Evolutionary conservation across 805 yeast species (phyloP).

Genomic region (Teunomyces cretensis): DNA sequence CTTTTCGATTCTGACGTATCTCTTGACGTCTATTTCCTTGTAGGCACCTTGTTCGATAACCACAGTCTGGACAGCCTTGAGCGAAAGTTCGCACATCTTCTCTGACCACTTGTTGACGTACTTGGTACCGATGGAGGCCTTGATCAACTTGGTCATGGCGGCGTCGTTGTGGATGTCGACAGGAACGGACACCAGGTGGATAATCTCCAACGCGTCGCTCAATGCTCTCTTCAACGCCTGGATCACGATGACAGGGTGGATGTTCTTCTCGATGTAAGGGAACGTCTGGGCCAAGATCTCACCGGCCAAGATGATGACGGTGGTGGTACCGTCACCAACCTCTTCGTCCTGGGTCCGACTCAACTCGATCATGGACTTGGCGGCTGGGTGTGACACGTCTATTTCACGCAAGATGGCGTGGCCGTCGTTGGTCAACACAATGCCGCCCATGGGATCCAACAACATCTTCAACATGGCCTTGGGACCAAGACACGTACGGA

Average conservation of each 20-base stretch:
- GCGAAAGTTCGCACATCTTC: slow-evolving; percentile 85
- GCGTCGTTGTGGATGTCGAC: slow-evolving; percentile 81
- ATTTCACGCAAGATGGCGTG: slow-evolving; percentile 97
- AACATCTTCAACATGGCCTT: slow-evolving; percentile 98
- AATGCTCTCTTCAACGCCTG: slow-evolving; percentile 91
- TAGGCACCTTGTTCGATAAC: slow-evolving; percentile 57
- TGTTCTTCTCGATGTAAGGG: slow-evolving; percentile 90
- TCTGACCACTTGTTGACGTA: slow-evolving; percentile 89
- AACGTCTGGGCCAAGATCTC: slow-evolving; percentile 94
- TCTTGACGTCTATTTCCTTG: slow-evolving; percentile 87
- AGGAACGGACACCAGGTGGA: slow-evolving; percentile 77
- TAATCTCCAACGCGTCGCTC: slow-evolving; percentile 84
- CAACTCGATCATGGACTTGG: slow-evolving; percentile 96
- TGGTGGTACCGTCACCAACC: slow-evolving; percentile 98
- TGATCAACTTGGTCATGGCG: slow-evolving; percentile 82
- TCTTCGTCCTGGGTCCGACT: slow-evolving; percentile 98
- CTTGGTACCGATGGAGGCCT: slow-evolving; percentile 94
- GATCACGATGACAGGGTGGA: slow-evolving; percentile 95
- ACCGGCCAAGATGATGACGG: slow-evolving; percentile 95
- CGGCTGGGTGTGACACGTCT: slow-evolving; percentile 98
- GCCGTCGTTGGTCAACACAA: slow-evolving; percentile 96
- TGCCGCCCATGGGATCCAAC: slow-evolving; percentile 95
- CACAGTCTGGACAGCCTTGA: slow-evolving; percentile 86
- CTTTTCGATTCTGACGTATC: slow-evolving; percentile 92
- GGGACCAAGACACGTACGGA: slow-evolving; percentile 97